phyloP scores from a whole-genome alignment of 2,329 filamentous ascomycete species.

The Colletotrichum scovillei region DNA sequence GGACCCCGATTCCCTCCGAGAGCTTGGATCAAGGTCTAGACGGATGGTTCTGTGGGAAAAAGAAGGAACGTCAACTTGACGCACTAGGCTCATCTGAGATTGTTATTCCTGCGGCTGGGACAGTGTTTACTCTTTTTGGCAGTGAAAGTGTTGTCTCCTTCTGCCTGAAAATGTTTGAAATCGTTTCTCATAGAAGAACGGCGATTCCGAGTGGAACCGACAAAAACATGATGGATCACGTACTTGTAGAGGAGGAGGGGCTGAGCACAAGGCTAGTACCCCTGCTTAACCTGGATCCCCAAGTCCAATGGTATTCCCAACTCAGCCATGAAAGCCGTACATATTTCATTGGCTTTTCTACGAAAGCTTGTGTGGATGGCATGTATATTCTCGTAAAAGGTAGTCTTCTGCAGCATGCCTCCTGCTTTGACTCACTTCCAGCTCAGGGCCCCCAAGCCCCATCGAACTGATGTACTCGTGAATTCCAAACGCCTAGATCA shows the following conservation, averaged over 20 bases:
- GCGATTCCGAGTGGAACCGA: background rate
- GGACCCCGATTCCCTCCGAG: background rate
- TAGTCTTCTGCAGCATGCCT: background rate
- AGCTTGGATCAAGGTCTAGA: background rate
- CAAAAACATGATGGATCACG: background rate
- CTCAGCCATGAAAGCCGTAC: background rate
- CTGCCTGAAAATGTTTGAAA: background rate
- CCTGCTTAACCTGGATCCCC: background rate
- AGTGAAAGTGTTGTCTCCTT: background rate
- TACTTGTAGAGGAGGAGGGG: background rate
- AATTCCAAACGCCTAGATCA: background rate
- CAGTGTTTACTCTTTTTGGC: background rate
- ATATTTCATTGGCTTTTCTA: background rate
- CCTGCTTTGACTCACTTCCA: background rate
- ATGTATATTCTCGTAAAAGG: background rate
- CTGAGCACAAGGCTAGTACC: background rate
- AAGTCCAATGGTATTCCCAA: background rate
- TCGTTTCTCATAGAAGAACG: background rate
- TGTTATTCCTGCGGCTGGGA: background rate
- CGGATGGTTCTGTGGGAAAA: background rate
- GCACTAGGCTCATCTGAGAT: background rate
- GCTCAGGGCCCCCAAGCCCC: background rate
- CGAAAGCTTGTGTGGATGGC: background rate
- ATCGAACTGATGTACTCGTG: background rate
- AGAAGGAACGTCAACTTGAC: background rate